phyloP scores from a whole-genome alignment of 305 asterid genomes.

The Fraxinus greggii region DNA sequence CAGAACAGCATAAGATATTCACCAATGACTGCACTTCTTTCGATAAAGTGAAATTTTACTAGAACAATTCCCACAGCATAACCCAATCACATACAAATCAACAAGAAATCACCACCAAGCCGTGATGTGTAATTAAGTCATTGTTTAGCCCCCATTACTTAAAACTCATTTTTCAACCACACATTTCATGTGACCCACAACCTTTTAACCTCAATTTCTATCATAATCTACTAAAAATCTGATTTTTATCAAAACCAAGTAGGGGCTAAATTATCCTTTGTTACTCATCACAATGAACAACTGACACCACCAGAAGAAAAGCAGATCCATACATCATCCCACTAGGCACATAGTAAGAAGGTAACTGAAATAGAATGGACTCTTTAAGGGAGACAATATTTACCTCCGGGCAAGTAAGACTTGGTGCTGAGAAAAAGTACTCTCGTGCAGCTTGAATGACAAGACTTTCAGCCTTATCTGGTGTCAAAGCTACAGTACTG shows the following conservation, averaged over 20 bases:
- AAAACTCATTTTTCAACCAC: not conserved
- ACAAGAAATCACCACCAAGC: slow-evolving; percentile 14
- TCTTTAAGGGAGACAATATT: slow-evolving; percentile 22
- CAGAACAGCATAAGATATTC: slow-evolving; percentile 3
- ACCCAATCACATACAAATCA: slow-evolving; percentile 4
- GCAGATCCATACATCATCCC: not conserved
- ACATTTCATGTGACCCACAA: not conserved
- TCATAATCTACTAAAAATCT: not conserved
- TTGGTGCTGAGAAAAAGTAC: slow-evolving; percentile 96
- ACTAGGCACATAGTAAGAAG: not conserved
- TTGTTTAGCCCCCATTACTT: not conserved
- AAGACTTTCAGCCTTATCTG: slow-evolving; percentile 92
- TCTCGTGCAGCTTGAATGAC: slow-evolving; percentile 98
- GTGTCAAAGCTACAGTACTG: slow-evolving; percentile 71
- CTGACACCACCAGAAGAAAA: not conserved
- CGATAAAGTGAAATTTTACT: slow-evolving; percentile 14
- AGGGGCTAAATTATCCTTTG: not conserved
- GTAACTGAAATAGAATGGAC: not conserved
- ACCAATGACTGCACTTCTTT: slow-evolving; percentile 8
- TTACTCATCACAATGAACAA: not conserved
- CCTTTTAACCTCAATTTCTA: not conserved
- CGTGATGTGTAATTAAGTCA: not conserved
- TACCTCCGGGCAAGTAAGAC: slow-evolving; percentile 91
- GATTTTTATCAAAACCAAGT: not conserved
- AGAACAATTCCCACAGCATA: slow-evolving; percentile 14